Evolutionary conservation across 331 rosid species (phyloP).

Genomic region (Prunus yedoensis): DNA sequence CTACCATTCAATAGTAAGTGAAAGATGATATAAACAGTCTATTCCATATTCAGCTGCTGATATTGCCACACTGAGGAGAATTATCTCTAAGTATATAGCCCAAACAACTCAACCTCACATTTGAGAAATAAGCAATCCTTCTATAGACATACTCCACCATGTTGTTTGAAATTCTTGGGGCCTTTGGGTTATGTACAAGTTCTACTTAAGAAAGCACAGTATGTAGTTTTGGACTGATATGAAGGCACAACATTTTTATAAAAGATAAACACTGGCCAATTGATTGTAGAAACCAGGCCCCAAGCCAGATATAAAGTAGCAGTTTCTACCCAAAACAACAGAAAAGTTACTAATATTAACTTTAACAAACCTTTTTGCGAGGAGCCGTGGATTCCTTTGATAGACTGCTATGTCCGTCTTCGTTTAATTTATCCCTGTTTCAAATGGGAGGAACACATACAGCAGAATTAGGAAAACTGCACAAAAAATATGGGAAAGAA

Average conservation of each 20-base stretch:
- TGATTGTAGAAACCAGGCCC: not conserved
- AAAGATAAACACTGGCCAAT: not conserved
- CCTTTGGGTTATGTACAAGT: not conserved
- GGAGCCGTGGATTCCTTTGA: slow-evolving; percentile 32
- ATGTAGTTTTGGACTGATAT: not conserved
- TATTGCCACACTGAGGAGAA: not conserved
- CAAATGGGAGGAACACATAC: not conserved
- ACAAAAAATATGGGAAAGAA: not conserved
- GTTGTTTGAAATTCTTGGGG: not conserved
- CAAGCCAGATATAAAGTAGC: not conserved
- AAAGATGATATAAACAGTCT: not conserved
- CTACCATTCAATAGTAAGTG: not conserved
- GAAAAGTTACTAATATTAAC: not conserved
- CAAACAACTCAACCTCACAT: not conserved
- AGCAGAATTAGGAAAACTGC: not conserved
- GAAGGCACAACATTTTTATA: not conserved
- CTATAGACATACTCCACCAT: not conserved
- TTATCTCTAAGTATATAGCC: not conserved
- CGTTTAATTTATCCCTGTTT: slow-evolving; percentile 26
- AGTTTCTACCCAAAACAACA: not conserved
- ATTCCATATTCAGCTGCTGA: not conserved
- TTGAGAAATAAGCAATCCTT: not conserved
- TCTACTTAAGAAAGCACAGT: not conserved
- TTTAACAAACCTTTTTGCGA: slow-evolving; percentile 36
- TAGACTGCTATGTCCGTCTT: slow-evolving; percentile 5